phyloP scores from a whole-genome alignment of 441 rosid genomes.

The Manihot esculenta region DNA sequence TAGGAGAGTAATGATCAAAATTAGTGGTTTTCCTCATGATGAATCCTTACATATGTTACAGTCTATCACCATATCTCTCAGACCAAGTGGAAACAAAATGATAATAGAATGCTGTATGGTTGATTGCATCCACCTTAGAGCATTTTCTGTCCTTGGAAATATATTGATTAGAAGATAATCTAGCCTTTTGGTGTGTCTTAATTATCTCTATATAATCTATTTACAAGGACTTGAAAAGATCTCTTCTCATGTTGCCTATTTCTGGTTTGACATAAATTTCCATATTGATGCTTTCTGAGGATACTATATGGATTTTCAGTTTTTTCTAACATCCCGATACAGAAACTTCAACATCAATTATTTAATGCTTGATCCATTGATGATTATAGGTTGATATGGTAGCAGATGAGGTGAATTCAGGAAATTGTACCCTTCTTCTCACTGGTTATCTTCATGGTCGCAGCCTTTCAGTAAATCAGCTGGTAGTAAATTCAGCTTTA shows the following conservation, averaged over 20 bases:
- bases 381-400: slow-evolving; percentile 54
- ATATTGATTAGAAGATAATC: background rate
- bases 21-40: background rate
- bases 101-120: background rate
- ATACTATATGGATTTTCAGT: background rate
- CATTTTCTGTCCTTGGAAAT: background rate
- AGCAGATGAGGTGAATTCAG: slow-evolving; percentile 48
- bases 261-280: background rate
- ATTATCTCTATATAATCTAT: background rate
- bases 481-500: slow-evolving; percentile 50
- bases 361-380: slow-evolving; percentile 6
- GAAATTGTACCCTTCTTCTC: slow-evolving; percentile 64
- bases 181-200: background rate
- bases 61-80: background rate
- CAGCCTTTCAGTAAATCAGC: slow-evolving; percentile 80
- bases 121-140: background rate
- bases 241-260: background rate
- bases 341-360: background rate
- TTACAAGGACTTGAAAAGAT: background rate
- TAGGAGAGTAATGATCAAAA: background rate
- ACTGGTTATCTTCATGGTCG: slow-evolving; percentile 76
- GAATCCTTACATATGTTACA: background rate
- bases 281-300: background rate
- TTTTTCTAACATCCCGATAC: background rate
- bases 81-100: background rate